phyloP scores from a whole-genome alignment of 495 filamentous ascomycete genomes.

The Durotheca rogersii region DNA sequence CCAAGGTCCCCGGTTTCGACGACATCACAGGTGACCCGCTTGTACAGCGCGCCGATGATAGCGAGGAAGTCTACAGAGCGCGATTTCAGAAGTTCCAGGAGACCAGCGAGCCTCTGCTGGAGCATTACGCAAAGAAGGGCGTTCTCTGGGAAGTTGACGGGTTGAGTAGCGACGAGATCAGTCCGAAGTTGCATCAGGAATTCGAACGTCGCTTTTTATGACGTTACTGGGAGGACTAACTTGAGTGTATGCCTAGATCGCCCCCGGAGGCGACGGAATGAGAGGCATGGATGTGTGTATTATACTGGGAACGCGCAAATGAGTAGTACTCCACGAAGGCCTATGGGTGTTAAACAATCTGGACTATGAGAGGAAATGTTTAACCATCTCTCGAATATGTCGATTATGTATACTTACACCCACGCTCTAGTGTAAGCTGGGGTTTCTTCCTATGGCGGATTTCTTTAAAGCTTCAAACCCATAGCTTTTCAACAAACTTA shows the following conservation, averaged over 20 bases:
- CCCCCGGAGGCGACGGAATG: background rate
- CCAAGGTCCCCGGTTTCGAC: slow-evolving; percentile 76
- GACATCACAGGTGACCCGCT: slow-evolving; percentile 89
- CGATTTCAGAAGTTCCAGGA: slow-evolving; percentile 82
- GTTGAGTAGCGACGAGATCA: slow-evolving; percentile 90
- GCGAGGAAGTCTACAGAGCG: slow-evolving; percentile 77
- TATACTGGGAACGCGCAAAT: slow-evolving; percentile 3
- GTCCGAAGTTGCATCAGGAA: slow-evolving; percentile 76
- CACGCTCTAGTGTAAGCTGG: slow-evolving; percentile 5
- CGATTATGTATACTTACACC: too few relatives aligned
- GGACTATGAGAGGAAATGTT: slow-evolving; percentile 1
- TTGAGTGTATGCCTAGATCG: background rate
- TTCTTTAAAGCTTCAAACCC: too few relatives aligned
- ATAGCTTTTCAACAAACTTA: slow-evolving; percentile 13
- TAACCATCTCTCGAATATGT: slow-evolving; percentile 2
- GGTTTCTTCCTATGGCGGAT: slow-evolving; percentile 5
- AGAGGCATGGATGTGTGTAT: slow-evolving; percentile 12
- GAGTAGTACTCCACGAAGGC: background rate
- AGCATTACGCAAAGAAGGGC: slow-evolving; percentile 85
- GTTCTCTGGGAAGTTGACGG: slow-evolving; percentile 86
- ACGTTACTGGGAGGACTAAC: background rate
- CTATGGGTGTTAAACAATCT: slow-evolving; percentile 15
- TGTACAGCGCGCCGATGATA: slow-evolving; percentile 80
- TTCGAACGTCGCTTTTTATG: slow-evolving; percentile 70
- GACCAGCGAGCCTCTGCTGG: slow-evolving; percentile 77